Percentiles rank a stretch among this genome's conserved stretches.
phyloP scores from a whole-genome alignment of 2,329 filamentous ascomycete genomes.

The Paraphaeosphaeria minitans region DNA sequence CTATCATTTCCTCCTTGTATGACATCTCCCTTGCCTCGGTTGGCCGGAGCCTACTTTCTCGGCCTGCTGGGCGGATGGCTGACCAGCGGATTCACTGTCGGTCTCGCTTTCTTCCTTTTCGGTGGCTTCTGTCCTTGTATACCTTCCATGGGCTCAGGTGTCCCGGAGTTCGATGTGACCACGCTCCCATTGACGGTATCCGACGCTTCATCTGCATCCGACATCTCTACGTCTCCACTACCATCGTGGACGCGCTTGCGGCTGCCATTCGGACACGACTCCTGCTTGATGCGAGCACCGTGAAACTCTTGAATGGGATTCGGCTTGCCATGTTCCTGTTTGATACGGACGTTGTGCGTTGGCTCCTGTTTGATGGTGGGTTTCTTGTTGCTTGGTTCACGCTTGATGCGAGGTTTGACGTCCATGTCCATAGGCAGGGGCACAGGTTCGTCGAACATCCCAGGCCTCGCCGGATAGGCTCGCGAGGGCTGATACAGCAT shows the following conservation, averaged over 20 bases:
- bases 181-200: conserved; percentile 29
- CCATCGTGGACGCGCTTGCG: conserved; percentile 76
- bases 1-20: background rate
- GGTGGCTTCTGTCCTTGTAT: background rate
- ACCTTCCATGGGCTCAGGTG: conserved; percentile 14
- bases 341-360: conserved; percentile 24
- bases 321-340: conserved; percentile 17
- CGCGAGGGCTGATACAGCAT: conserved; percentile 61
- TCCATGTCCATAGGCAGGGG: conserved; percentile 26
- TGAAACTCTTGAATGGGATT: background rate
- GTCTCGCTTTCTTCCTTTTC: conserved; percentile 28
- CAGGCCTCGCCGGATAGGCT: conserved; percentile 38
- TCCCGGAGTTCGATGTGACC: conserved; percentile 12
- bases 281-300: conserved; percentile 19
- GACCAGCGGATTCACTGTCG: conserved; percentile 35
- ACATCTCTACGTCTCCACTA: conserved; percentile 52
- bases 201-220: conserved; percentile 32
- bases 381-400: conserved; percentile 18
- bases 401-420: conserved; percentile 25
- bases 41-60: conserved; percentile 20
- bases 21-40: no score
- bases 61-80: conserved; percentile 34
- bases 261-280: conserved; percentile 72
- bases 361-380: conserved; percentile 15
- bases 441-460: conserved; percentile 31